Conservation (phyloP, 192 early-diverging fungal genomes). For the Coemansia umbellata region DNA sequence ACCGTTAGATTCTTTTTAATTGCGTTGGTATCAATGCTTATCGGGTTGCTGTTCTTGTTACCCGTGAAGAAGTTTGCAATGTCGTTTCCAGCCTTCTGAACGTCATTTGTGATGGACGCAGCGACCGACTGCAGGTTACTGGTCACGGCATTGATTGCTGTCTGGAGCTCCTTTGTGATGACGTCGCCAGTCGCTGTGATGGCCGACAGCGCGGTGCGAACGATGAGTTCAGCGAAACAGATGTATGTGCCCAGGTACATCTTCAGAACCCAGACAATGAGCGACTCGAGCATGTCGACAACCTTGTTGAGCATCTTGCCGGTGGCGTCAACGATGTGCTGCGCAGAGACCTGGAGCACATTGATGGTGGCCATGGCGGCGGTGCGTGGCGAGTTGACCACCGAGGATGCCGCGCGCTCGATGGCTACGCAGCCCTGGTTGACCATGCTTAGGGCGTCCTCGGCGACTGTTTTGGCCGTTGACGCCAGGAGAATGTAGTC, state of each 20-base stretch:
- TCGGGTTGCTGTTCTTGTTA: neutral
- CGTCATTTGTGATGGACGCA: conserved; percentile 10
- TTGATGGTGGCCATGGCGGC: conserved; percentile 18
- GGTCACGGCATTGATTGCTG: conserved; percentile 21
- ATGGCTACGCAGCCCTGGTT: conserved; percentile 16
- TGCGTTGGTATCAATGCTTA: conserved; percentile 21
- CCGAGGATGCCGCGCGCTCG: conserved; percentile 10
- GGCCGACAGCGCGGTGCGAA: conserved; percentile 27
- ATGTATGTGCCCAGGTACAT: conserved; percentile 43
- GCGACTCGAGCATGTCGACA: conserved; percentile 16
- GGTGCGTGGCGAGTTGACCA: conserved; percentile 25
- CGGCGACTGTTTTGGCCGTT: conserved; percentile 9
- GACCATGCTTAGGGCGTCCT: neutral
- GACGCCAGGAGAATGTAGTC: conserved; percentile 16
- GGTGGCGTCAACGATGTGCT: conserved; percentile 7
- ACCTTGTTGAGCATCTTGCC: conserved; percentile 15
- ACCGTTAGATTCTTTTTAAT: conserved; percentile 26
- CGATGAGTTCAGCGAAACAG: conserved; percentile 42
- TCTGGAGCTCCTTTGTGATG: conserved; percentile 28
- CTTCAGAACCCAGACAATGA: conserved; percentile 34
- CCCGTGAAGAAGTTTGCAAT: conserved; percentile 25
- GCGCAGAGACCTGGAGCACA: conserved; percentile 12
- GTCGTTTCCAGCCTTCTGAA: conserved; percentile 10
- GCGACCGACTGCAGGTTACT: conserved; percentile 21
- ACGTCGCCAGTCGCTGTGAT: conserved; percentile 15